These are phyloP conservation scores for Claviceps arundinis DNA, from an alignment of 2,329 filamentous ascomycete species.

Conservation along the genomic window DNA sequence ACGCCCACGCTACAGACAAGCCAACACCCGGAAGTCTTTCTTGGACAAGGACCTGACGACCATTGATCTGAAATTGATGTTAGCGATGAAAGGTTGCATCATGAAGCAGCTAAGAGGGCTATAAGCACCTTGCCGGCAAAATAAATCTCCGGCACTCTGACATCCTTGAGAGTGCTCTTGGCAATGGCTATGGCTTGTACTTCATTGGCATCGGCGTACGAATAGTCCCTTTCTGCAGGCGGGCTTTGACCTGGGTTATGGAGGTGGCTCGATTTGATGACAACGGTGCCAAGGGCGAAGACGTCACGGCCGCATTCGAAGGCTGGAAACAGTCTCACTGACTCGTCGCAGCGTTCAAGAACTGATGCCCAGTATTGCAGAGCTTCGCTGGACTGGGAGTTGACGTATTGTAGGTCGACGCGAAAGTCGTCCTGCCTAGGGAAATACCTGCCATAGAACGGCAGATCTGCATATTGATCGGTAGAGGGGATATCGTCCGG, in stretches of 20 bases:
- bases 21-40: conserved; percentile 24
- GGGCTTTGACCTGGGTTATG: conserved; percentile 7
- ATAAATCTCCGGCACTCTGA: conserved; percentile 23
- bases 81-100: too few relatives aligned
- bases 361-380: conserved; percentile 20
- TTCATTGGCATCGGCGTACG: conserved; percentile 28
- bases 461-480: too few relatives aligned
- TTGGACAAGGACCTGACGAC: conserved; percentile 22
- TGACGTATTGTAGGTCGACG: conserved; percentile 10
- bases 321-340: conserved; percentile 13
- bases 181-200: conserved; percentile 19
- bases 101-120: too few relatives aligned
- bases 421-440: neutral
- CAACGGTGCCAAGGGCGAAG: conserved; percentile 27
- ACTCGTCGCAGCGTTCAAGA: conserved; percentile 16
- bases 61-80: conserved; percentile 17
- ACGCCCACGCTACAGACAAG: conserved; percentile 23
- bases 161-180: conserved; percentile 13
- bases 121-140: conserved; percentile 17
- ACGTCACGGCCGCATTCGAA: conserved; percentile 24
- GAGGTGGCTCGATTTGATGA: conserved; percentile 25
- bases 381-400: conserved; percentile 12
- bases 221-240: conserved; percentile 17
- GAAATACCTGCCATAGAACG: too few relatives aligned
- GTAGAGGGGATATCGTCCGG: too few relatives aligned